Evolutionary conservation across 1,139 yeast species (phyloP).

Genomic region (Taphrina deformans): DNA sequence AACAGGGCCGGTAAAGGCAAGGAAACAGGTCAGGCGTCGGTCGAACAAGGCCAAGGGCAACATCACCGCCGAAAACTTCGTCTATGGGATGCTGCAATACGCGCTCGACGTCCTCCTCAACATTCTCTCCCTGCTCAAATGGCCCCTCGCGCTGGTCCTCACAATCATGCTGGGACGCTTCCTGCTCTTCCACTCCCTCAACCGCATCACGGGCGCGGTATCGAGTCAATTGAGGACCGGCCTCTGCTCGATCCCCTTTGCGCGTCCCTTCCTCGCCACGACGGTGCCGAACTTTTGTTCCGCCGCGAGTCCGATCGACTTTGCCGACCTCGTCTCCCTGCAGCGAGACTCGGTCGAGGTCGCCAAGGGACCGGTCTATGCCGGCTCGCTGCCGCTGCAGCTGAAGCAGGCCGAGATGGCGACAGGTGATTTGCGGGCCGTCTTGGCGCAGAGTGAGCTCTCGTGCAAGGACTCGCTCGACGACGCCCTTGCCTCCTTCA

Average conservation of each 20-base stretch:
- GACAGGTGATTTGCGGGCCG: conserved; percentile 17
- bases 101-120: conserved; percentile 6
- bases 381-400: conserved; percentile 23
- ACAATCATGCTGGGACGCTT: conserved; percentile 14
- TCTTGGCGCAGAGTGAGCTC: conserved; percentile 17
- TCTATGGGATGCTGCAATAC: neutral
- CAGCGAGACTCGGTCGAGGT: conserved; percentile 9
- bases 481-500: conserved; percentile 20
- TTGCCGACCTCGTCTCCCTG: conserved; percentile 13
- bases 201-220: conserved; percentile 2
- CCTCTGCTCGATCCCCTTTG: conserved; percentile 21
- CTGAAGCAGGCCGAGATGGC: conserved; percentile 30
- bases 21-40: neutral
- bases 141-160: conserved; percentile 24
- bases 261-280: conserved; percentile 1
- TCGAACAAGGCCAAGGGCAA: neutral
- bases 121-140: conserved; percentile 17
- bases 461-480: conserved; percentile 23
- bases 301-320: neutral
- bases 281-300: conserved; percentile 17
- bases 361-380: conserved; percentile 10
- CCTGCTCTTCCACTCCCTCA: conserved; percentile 4
- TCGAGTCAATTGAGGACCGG: conserved; percentile 9
- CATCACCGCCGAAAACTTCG: neutral
- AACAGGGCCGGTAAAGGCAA: neutral